Conservation (phyloP, 208 protist genomes). For the Leishmania martiniquensis region DNA sequence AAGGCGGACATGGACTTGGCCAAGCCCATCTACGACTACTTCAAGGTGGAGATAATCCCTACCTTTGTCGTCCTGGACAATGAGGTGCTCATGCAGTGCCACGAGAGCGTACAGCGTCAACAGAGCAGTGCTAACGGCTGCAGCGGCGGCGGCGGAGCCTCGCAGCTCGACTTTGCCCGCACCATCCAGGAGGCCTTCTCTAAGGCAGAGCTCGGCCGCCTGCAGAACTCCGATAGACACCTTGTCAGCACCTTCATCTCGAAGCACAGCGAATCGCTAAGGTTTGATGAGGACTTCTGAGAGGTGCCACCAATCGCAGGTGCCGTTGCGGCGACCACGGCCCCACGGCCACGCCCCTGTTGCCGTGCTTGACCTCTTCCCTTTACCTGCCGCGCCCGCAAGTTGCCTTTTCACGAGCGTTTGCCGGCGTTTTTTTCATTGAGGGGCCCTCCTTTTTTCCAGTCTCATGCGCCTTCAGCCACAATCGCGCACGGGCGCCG, state of each 20-base stretch:
- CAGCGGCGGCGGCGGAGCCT: constrained; percentile 1
- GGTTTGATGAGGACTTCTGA: constrained; percentile 87
- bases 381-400: not conserved
- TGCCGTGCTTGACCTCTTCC: not conserved
- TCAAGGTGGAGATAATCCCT: constrained; percentile 80
- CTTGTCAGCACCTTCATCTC: constrained; percentile 69
- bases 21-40: constrained; percentile 68
- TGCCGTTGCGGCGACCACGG: constrained; percentile 1
- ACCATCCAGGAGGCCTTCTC: constrained; percentile 37
- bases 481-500: not conserved
- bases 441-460: not conserved
- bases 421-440: not conserved
- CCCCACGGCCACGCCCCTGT: not conserved
- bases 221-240: constrained; percentile 77
- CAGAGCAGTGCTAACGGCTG: not conserved
- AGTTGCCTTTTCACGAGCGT: not conserved
- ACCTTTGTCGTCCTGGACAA: constrained; percentile 84
- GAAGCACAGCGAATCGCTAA: constrained; percentile 54
- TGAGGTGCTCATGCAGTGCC: constrained; percentile 40
- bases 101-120: constrained; percentile 25
- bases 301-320: not conserved
- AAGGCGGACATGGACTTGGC: constrained; percentile 89
- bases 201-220: constrained; percentile 53
- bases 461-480: not conserved
- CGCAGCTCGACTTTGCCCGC: constrained; percentile 11